phyloP scores from a whole-genome alignment of 371 early-diverging fungal species.

The Lichtheimia hyalospora region DNA sequence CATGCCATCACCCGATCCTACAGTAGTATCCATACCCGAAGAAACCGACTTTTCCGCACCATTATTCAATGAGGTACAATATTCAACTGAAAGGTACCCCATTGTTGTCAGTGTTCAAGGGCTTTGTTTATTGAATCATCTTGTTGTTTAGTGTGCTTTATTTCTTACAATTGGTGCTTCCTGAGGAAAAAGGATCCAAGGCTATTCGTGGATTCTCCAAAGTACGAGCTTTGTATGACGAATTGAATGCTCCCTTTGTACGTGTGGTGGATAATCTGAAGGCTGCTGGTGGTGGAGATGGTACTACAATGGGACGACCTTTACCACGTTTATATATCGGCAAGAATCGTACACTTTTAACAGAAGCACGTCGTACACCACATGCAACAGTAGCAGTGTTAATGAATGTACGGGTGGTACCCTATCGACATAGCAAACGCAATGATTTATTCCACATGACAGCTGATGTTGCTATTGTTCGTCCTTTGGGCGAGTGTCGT shows the following conservation, averaged over 20 bases:
- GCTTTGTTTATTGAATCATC: neutral
- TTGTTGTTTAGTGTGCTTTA: constrained; percentile 19
- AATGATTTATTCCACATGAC: constrained; percentile 14
- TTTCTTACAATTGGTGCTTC: constrained; percentile 30
- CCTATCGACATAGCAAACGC: neutral
- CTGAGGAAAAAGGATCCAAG: constrained; percentile 20
- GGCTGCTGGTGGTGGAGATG: neutral
- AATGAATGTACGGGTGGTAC: constrained; percentile 12
- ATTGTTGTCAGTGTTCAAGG: neutral
- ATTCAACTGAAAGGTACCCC: constrained; percentile 4
- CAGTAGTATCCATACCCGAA: constrained; percentile 8
- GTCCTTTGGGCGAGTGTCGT: constrained; percentile 35
- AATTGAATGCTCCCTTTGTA: constrained; percentile 34
- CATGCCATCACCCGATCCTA: constrained; percentile 10
- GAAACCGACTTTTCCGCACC: constrained; percentile 10
- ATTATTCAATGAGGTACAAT: neutral
- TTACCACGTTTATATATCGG: constrained; percentile 45
- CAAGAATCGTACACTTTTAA: constrained; percentile 39
- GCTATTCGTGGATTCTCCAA: constrained; percentile 28
- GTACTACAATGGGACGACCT: constrained; percentile 13
- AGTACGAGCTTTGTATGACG: constrained; percentile 29
- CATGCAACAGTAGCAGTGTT: constrained; percentile 29
- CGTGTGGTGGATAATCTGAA: constrained; percentile 15
- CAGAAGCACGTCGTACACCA: constrained; percentile 28
- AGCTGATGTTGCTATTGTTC: constrained; percentile 30